Evolutionary conservation across 2,329 filamentous ascomycete species (phyloP), one percentile per base, ranked within the genome.

Genomic region (Beauveria australis): DNA sequence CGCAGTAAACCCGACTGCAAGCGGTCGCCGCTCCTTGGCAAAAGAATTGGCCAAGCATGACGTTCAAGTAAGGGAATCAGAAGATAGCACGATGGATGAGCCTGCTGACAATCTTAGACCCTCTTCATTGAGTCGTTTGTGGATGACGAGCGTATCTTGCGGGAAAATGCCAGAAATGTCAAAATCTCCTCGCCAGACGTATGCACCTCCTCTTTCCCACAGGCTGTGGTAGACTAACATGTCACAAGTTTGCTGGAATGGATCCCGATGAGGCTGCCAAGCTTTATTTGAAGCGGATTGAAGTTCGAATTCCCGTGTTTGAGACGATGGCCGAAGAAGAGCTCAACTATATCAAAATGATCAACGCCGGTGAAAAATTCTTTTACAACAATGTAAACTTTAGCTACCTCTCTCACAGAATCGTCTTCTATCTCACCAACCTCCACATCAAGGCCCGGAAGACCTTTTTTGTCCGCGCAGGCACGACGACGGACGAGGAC

Each of bases 331-430:
- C 92, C 68, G 94, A 99, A 73, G 81, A 83, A 33, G 92, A 97
- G 66, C 81, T 99, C 64, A 96, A 97, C 72, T 99, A 93, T 76
- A 93, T 99, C 77, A 97, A 96, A 78, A 97, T 99, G 93, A 96
- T 97, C 72, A 99, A 99, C 67, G 94, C 94, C 8, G 94, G 94
- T 49, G 86, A 93, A 70, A 87, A 91, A 66, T 89, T 99, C 70
- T 89, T 93, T 67, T 93, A 97, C 75, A 99, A 99, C 77, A 97
- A 97, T 66, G 90, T 94, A 72, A 92, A 89, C 70, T 97, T 99
- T 73, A 93, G 92, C 67, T 99, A 99, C 71, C 82, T 99, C 37
- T 96, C 92, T 0, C 92, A 99, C 72, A 87, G 94, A 63, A 99
- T 99, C 66, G 93, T 99, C 60, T 99, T 99, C 75, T 99, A 97